These are phyloP conservation scores for Capsella rubella DNA, from an alignment of 441 rosid species.

Conservation along the genomic window DNA sequence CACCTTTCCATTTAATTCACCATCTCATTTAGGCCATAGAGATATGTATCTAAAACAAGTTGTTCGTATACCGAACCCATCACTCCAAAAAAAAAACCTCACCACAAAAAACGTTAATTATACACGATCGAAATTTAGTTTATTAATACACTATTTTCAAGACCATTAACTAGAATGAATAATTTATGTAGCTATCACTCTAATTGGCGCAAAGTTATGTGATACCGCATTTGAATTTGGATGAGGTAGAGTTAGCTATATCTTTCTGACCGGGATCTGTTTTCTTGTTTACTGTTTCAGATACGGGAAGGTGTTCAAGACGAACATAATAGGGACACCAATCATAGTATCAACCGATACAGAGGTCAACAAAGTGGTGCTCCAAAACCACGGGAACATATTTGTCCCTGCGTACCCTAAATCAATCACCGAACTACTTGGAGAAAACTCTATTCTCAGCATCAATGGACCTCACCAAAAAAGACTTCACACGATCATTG, in stretches of 20 bases:
- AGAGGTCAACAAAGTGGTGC: slow-evolving; percentile 72
- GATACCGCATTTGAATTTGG: neutral
- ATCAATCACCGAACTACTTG: slow-evolving; percentile 63
- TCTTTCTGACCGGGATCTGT: neutral
- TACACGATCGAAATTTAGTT: neutral
- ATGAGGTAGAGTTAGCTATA: neutral
- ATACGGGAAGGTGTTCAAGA: slow-evolving; percentile 73
- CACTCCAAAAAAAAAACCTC: neutral
- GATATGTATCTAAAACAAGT: neutral
- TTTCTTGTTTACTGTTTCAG: slow-evolving; percentile 40
- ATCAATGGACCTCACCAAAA: slow-evolving; percentile 69
- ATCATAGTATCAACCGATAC: slow-evolving; percentile 80
- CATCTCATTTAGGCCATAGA: slow-evolving; percentile 10
- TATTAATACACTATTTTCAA: neutral
- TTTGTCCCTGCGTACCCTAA: slow-evolving; percentile 79
- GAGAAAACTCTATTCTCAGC: slow-evolving; percentile 69
- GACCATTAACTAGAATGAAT: neutral
- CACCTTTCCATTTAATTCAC: slow-evolving; percentile 30
- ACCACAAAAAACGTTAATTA: neutral
- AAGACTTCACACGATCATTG: slow-evolving; percentile 66
- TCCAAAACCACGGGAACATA: slow-evolving; percentile 68
- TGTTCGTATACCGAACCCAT: slow-evolving; percentile 7
- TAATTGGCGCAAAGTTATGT: neutral
- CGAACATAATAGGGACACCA: slow-evolving; percentile 78
- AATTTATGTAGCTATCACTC: neutral